Evolutionary conservation across 768 basidiomycete species (phyloP).

Genomic region (Lactarius indigo): DNA sequence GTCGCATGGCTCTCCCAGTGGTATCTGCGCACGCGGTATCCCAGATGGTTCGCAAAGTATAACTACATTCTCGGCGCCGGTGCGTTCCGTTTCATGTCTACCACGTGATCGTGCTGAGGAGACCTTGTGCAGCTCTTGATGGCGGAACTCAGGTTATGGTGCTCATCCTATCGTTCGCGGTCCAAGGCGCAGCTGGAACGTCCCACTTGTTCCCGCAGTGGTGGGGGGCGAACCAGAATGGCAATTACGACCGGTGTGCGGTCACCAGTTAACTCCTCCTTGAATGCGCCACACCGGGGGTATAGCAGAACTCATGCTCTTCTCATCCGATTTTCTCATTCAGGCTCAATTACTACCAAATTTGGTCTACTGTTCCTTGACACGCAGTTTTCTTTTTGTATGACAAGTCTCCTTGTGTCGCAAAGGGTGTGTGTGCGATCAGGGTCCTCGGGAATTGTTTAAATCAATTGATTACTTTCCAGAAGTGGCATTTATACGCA

Average conservation of each 20-base stretch:
- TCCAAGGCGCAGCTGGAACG: constrained; percentile 46
- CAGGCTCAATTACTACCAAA: background rate
- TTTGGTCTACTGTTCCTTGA: background rate
- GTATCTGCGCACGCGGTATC: constrained; percentile 37
- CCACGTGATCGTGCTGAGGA: background rate
- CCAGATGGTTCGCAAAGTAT: constrained; percentile 43
- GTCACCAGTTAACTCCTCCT: background rate
- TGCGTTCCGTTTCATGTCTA: constrained; percentile 4
- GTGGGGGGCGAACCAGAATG: constrained; percentile 55
- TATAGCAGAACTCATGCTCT: background rate
- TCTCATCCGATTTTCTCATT: background rate
- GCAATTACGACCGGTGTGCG: constrained; percentile 34
- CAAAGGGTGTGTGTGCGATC: no score
- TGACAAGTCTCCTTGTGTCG: no score
- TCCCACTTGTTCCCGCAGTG: constrained; percentile 50
- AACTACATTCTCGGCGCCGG: constrained; percentile 39
- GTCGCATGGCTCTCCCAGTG: constrained; percentile 47
- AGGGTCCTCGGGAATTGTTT: background rate
- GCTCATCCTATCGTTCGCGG: constrained; percentile 27
- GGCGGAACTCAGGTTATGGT: constrained; percentile 53
- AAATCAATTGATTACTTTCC: background rate
- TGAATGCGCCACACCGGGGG: background rate
- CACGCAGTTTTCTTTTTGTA: no score
- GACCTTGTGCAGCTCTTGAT: constrained; percentile 32
- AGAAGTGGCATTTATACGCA: background rate